Conservation (phyloP, 805 yeast species). For the Suhomyces xylopsoci region DNA sequence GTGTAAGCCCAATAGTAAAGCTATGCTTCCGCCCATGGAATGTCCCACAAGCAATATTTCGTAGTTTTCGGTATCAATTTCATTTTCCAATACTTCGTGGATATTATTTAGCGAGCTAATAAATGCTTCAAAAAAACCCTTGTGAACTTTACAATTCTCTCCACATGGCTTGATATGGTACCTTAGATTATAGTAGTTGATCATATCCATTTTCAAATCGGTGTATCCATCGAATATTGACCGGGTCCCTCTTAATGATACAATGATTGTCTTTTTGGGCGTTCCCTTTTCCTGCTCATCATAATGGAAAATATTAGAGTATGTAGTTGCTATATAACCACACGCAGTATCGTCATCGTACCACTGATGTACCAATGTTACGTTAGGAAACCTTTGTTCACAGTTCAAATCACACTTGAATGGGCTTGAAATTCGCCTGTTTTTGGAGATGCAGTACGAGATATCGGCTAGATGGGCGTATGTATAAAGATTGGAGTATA, state of each 20-base stretch:
- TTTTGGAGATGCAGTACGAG: slow-evolving; percentile 38
- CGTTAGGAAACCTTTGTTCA: slow-evolving; percentile 31
- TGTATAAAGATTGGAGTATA: slow-evolving; percentile 30
- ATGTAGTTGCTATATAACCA: slow-evolving; percentile 38
- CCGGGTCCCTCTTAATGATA: slow-evolving; percentile 44
- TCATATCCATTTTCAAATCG: slow-evolving; percentile 38
- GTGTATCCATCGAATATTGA: slow-evolving; percentile 38
- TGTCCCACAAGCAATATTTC: slow-evolving; percentile 22
- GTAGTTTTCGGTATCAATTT: slow-evolving; percentile 9
- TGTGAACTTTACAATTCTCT: slow-evolving; percentile 35
- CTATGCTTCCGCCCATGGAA: slow-evolving; percentile 43
- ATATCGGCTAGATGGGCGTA: slow-evolving; percentile 44
- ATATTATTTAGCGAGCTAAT: slow-evolving; percentile 25
- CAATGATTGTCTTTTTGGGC: slow-evolving; percentile 24
- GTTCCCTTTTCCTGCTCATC: slow-evolving; percentile 5
- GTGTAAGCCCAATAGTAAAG: slow-evolving; percentile 34
- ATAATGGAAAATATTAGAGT: slow-evolving; percentile 21
- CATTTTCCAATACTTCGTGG: slow-evolving; percentile 18
- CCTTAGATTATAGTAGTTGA: slow-evolving; percentile 22
- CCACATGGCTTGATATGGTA: slow-evolving; percentile 26
- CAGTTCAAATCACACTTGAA: slow-evolving; percentile 39
- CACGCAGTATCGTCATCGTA: slow-evolving; percentile 34
- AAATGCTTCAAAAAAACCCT: slow-evolving; percentile 29
- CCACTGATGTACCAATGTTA: slow-evolving; percentile 41
- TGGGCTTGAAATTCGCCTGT: slow-evolving; percentile 30